Conservation (phyloP, 257 asterid species). For the Verbena officinalis region DNA sequence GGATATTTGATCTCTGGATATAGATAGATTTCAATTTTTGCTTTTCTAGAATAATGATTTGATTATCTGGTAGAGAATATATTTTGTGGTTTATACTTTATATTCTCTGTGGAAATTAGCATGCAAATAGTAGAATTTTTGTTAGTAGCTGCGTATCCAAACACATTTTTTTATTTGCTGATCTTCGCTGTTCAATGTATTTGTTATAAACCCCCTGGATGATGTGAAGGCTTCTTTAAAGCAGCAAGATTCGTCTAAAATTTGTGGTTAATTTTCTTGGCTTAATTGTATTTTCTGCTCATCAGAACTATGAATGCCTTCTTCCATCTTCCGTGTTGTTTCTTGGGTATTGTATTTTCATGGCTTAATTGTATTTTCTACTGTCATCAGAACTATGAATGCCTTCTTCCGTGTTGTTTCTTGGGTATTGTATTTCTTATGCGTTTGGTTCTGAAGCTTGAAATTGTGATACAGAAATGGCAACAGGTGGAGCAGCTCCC, state of each 20-base stretch:
- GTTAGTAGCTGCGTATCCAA: neutral
- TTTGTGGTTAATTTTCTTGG: neutral
- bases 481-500: constrained; percentile 62
- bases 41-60: neutral
- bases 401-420: neutral
- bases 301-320: too few relatives aligned
- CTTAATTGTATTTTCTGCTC: too few relatives aligned
- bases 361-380: neutral
- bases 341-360: neutral
- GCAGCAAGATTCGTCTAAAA: neutral
- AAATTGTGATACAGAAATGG: constrained; percentile 49
- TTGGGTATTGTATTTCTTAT: neutral
- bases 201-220: neutral
- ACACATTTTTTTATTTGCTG: neutral
- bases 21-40: neutral
- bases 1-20: constrained; percentile 1
- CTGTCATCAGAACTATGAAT: neutral
- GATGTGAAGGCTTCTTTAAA: neutral
- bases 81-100: neutral
- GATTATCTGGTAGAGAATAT: neutral
- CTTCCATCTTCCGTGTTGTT: neutral
- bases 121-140: constrained; percentile 19
- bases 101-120: neutral
- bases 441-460: neutral
- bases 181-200: neutral